Evolutionary conservation across 441 rosid genomes (phyloP).

Genomic region (Adansonia rubrostipa): DNA sequence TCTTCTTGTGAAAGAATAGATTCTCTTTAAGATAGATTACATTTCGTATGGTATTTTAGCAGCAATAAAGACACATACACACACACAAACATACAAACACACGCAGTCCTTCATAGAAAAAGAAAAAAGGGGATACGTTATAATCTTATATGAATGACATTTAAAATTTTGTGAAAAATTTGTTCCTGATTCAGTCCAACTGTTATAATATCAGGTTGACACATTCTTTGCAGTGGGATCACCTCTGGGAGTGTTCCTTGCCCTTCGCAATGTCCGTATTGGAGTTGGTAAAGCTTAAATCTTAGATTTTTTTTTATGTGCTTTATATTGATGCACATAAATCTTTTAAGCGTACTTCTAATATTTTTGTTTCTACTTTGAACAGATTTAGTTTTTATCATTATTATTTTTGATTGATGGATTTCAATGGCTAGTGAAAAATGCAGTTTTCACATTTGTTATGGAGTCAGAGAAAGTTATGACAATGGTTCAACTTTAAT

Average conservation of each 20-base stretch:
- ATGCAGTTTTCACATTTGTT: not conserved
- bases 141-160: not conserved
- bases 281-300: conserved; percentile 66
- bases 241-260: conserved; percentile 95
- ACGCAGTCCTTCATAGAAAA: not conserved
- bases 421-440: not conserved
- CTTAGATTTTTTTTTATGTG: not conserved
- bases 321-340: not conserved
- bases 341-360: not conserved
- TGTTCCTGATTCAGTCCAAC: conserved; percentile 21
- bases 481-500: not conserved
- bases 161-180: not conserved
- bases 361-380: not conserved
- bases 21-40: not conserved
- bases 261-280: conserved; percentile 85
- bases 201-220: conserved; percentile 65
- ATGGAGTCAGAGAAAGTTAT: not conserved
- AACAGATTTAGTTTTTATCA: not conserved
- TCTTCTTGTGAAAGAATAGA: conserved; percentile 11
- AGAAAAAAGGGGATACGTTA: conserved; percentile 10
- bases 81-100: not conserved
- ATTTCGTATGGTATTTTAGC: not conserved
- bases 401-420: not conserved
- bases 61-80: not conserved
- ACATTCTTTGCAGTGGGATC: conserved; percentile 99